Evolutionary conservation across 495 filamentous ascomycete genomes (phyloP).

Genomic region (Cenococcum geophilum): DNA sequence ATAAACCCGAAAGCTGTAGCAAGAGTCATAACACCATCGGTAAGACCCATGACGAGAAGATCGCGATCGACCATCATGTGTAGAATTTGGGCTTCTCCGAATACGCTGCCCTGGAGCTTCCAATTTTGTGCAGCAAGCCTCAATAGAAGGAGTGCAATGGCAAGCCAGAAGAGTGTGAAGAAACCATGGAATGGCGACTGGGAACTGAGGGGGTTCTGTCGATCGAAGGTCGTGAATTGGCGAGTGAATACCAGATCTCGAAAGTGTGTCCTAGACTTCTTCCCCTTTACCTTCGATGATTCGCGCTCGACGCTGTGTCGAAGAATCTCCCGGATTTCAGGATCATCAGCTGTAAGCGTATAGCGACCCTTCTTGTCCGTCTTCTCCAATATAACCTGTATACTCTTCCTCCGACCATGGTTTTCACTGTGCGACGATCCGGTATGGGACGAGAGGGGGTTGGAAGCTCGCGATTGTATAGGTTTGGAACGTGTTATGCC

Average conservation of each 20-base stretch:
- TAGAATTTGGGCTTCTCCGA: constrained; percentile 64
- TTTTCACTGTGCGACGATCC: background rate
- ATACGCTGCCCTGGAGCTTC: constrained; percentile 51
- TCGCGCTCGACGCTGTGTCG: constrained; percentile 44
- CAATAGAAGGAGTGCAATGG: constrained; percentile 54
- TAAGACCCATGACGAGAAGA: constrained; percentile 55
- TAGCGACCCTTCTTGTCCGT: constrained; percentile 45
- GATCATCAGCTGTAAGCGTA: constrained; percentile 52
- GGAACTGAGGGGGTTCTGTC: constrained; percentile 51
- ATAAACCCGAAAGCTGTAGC: constrained; percentile 52
- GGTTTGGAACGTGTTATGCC: background rate
- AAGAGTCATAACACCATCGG: constrained; percentile 62
- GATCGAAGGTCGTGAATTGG: constrained; percentile 64
- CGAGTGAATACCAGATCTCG: constrained; percentile 62
- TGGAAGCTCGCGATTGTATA: background rate
- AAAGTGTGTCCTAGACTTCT: constrained; percentile 48
- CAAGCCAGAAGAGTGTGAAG: constrained; percentile 71
- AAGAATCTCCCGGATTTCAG: constrained; percentile 50
- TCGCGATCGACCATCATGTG: constrained; percentile 60
- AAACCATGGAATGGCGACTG: constrained; percentile 66
- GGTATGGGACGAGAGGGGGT: background rate
- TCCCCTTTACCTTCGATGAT: constrained; percentile 33
- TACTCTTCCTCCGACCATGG: constrained; percentile 32
- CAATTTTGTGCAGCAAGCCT: constrained; percentile 62
- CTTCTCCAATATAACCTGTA: constrained; percentile 46